Evolutionary conservation across 306 rosid species (phyloP).

Genomic region (Biancaea sappan): DNA sequence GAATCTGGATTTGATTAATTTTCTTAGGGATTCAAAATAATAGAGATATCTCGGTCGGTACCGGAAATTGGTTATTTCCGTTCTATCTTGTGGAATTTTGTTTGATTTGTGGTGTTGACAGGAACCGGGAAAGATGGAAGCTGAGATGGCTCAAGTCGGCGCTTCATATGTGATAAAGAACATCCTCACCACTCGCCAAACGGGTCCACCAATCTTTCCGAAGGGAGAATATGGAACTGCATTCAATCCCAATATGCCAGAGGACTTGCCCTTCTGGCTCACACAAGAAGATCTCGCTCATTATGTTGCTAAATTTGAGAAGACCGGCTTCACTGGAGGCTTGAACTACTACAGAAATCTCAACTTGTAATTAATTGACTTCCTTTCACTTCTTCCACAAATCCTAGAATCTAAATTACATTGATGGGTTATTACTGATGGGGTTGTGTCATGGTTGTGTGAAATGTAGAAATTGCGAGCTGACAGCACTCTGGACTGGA

Average conservation of each 20-base stretch:
- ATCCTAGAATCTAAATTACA: too few relatives aligned
- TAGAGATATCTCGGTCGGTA: too few relatives aligned
- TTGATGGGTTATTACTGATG: too few relatives aligned
- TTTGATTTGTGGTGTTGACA: neutral
- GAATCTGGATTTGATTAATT: too few relatives aligned
- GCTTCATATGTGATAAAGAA: slow-evolving; percentile 32
- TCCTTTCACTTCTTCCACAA: too few relatives aligned
- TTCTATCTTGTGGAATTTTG: too few relatives aligned
- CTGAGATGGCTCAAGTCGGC: slow-evolving; percentile 23
- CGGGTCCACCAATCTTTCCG: slow-evolving; percentile 46
- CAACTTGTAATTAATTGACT: too few relatives aligned
- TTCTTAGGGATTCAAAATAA: too few relatives aligned
- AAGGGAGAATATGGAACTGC: slow-evolving; percentile 35
- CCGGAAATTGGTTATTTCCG: too few relatives aligned
- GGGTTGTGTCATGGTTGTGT: too few relatives aligned
- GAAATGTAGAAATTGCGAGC: slow-evolving; percentile 44
- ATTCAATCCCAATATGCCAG: slow-evolving; percentile 19
- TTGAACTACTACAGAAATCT: slow-evolving; percentile 51
- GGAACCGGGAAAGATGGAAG: slow-evolving; percentile 37
- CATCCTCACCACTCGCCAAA: slow-evolving; percentile 25
- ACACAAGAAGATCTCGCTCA: slow-evolving; percentile 46
- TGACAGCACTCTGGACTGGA: slow-evolving; percentile 38
- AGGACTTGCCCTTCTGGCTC: slow-evolving; percentile 51
- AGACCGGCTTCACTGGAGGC: slow-evolving; percentile 49
- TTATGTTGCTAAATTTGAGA: slow-evolving; percentile 45